These are phyloP conservation scores for Auricularia heimuer DNA, from an alignment of 768 basidiomycete genomes.

Conservation along the genomic window DNA sequence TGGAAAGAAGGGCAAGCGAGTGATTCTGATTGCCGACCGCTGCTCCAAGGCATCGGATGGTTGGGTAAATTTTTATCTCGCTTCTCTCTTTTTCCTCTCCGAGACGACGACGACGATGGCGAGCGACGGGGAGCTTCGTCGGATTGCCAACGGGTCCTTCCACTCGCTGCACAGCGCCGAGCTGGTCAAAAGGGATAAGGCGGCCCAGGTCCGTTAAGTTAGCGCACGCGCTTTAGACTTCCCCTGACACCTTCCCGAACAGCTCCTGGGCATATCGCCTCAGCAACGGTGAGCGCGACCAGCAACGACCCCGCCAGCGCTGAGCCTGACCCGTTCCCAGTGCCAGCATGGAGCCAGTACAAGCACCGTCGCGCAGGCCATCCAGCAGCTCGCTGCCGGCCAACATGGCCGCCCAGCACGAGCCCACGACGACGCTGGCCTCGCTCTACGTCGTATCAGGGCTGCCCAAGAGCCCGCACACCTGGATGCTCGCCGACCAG, in stretches of 20 bases:
- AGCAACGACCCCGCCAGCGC: background rate
- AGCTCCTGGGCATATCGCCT: background rate
- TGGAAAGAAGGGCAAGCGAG: no score
- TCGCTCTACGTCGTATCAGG: conserved; percentile 84
- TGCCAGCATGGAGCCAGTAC: background rate
- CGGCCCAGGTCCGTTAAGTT: background rate
- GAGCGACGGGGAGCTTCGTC: background rate
- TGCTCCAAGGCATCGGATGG: no score
- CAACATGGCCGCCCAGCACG: conserved; percentile 19
- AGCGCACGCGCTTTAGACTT: background rate
- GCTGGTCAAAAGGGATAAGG: background rate
- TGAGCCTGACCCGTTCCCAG: background rate
- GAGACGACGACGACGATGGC: background rate
- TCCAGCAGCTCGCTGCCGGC: background rate
- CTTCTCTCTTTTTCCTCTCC: no score
- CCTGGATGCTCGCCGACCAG: conserved; percentile 82
- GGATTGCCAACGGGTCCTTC: background rate
- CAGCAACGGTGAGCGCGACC: background rate
- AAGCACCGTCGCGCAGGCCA: background rate
- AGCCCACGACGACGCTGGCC: conserved; percentile 65
- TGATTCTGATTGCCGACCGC: no score
- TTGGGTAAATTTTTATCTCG: no score
- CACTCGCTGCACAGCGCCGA: background rate
- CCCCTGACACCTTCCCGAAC: background rate
- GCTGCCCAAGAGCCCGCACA: conserved; percentile 79